Evolutionary conservation across 108 stramenopile species (phyloP).

Genomic region (Fistulifera pelliculosa): DNA sequence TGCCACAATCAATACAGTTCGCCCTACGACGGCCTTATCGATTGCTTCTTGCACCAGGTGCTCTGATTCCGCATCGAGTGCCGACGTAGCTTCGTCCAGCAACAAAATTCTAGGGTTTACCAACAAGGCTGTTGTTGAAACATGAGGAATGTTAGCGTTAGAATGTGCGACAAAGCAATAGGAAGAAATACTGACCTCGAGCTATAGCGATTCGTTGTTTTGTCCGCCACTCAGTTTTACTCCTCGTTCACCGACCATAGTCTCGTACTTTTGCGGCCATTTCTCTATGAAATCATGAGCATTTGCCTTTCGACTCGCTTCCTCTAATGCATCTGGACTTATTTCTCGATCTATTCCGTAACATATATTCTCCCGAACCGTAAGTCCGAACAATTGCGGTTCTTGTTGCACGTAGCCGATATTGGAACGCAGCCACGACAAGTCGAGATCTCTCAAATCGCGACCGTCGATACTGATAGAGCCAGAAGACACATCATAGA

Average conservation of each 20-base stretch:
- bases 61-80: constrained; percentile 77
- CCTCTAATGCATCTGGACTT: constrained; percentile 48
- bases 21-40: constrained; percentile 50
- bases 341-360: constrained; percentile 49
- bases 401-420: constrained; percentile 86
- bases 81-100: constrained; percentile 77
- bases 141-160: too few relatives aligned
- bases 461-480: constrained; percentile 62
- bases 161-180: too few relatives aligned
- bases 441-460: constrained; percentile 51
- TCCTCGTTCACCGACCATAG: constrained; percentile 62
- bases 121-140: constrained; percentile 30
- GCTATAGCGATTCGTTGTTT: constrained; percentile 91
- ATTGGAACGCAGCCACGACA: constrained; percentile 46
- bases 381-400: constrained; percentile 66
- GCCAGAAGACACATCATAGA: constrained; percentile 66
- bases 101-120: constrained; percentile 56
- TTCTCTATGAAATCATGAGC: constrained; percentile 66
- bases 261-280: constrained; percentile 62
- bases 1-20: constrained; percentile 64
- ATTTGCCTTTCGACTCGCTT: constrained; percentile 50
- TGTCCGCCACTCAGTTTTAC: constrained; percentile 59
- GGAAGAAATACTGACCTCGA: constrained; percentile 12
- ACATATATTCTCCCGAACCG: constrained; percentile 71
- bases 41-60: constrained; percentile 76